These are phyloP conservation scores for Colletotrichum neosansevieriae DNA, from an alignment of 2,329 filamentous ascomycete genomes.

Conservation along the genomic window DNA sequence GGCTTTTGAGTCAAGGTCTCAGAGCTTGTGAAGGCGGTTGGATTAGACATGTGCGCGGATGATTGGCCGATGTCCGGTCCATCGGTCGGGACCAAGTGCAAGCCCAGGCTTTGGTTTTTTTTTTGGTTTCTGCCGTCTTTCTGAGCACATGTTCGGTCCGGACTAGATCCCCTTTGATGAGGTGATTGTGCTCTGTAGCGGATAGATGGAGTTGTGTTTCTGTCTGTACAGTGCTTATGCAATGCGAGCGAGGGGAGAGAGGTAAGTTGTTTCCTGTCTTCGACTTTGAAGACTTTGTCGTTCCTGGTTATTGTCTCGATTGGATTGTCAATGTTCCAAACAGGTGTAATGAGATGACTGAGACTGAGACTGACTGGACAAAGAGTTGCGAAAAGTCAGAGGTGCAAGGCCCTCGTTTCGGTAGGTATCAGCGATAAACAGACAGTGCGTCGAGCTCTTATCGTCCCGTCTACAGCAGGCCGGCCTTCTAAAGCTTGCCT, in stretches of 20 bases:
- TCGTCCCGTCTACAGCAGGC: not conserved
- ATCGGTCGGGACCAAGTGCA: conserved; percentile 4
- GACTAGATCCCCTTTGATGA: not conserved
- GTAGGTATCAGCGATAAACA: not conserved
- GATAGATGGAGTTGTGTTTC: not conserved
- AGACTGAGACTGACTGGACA: not conserved
- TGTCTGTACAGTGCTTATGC: too few relatives aligned
- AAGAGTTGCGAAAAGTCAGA: conserved; percentile 28
- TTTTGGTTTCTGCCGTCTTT: not conserved
- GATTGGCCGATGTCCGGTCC: conserved; percentile 38
- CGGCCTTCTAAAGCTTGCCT: too few relatives aligned
- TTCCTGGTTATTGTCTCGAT: not conserved
- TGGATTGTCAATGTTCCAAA: not conserved
- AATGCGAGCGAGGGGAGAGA: not conserved
- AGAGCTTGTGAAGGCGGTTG: conserved; percentile 34
- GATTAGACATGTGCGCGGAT: conserved; percentile 40
- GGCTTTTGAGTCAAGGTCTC: conserved; percentile 21
- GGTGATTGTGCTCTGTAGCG: not conserved
- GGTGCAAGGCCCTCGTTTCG: conserved; percentile 25
- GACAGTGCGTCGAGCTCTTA: conserved; percentile 26
- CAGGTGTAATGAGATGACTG: not conserved
- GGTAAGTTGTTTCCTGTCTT: not conserved
- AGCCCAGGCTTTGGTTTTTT: conserved; percentile 1
- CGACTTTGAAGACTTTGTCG: not conserved
- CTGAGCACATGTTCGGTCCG: conserved; percentile 16